Conservation (phyloP, 192 early-diverging fungal genomes). For the Coemansia sp. region DNA sequence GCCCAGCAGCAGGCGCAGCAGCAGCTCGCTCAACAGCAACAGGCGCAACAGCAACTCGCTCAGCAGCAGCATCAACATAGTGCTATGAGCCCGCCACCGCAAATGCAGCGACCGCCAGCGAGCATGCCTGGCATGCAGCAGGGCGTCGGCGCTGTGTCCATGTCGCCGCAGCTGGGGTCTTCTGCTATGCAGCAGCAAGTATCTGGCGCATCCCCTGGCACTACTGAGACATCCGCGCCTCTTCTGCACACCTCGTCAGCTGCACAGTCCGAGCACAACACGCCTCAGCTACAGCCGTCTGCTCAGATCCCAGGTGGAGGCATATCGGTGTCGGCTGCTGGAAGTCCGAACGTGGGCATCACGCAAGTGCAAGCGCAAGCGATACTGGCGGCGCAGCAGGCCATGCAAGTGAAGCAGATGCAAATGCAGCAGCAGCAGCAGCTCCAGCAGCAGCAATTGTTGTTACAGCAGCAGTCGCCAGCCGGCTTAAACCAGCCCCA, state of each 20-base stretch:
- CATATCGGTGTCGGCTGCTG: not conserved
- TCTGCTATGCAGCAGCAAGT: conserved; percentile 15
- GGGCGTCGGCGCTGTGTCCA: conserved; percentile 5
- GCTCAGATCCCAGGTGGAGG: not conserved
- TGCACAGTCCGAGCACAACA: conserved; percentile 10
- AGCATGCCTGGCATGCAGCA: conserved; percentile 11
- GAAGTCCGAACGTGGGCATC: not conserved
- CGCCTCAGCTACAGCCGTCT: conserved; percentile 22
- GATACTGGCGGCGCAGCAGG: conserved; percentile 27
- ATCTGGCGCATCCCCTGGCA: conserved; percentile 10
- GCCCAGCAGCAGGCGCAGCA: conserved; percentile 19
- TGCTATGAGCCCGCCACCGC: conserved; percentile 11
- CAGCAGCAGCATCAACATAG: conserved; percentile 21
- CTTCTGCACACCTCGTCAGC: conserved; percentile 21
- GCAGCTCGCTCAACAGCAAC: conserved; percentile 13
- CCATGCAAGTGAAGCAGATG: conserved; percentile 35
- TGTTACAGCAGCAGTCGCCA: conserved; percentile 4
- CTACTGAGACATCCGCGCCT: not conserved
- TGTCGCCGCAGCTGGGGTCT: conserved; percentile 23
- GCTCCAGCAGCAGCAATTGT: conserved; percentile 15
- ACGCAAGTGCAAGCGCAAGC: conserved; percentile 30
- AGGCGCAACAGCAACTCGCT: conserved; percentile 14
- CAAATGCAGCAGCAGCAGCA: conserved; percentile 35
- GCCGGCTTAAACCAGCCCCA: conserved; percentile 40
- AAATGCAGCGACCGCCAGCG: conserved; percentile 16